A percentile compares a stretch with the other conserved stretches of the same genome.
Evolutionary conservation across 345 rosid species (phyloP).

Genomic region (Acer negundo): DNA sequence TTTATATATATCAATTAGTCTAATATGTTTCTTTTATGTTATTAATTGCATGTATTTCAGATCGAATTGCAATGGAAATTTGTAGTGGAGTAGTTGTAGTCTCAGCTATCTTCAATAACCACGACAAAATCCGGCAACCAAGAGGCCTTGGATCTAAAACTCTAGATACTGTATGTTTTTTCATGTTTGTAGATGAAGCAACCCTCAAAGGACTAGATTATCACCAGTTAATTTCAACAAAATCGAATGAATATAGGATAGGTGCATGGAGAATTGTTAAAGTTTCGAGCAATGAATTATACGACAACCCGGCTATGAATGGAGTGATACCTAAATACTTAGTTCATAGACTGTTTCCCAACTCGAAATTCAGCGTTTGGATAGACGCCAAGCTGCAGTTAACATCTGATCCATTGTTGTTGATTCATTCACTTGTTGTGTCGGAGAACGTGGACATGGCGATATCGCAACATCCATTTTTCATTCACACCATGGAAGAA

Average conservation of each 20-base stretch:
- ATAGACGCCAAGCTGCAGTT: conserved; percentile 86
- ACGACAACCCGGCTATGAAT: conserved; percentile 81
- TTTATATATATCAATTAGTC: background rate
- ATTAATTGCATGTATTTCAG: conserved; percentile 36
- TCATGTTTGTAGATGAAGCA: conserved; percentile 78
- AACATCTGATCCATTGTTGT: conserved; percentile 71
- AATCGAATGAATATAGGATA: conserved; percentile 29
- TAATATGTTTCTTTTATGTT: background rate
- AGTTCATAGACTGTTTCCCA: conserved; percentile 79
- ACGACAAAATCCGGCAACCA: conserved; percentile 91
- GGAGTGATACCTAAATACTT: conserved; percentile 86
- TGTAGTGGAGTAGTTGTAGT: conserved; percentile 73
- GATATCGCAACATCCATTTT: conserved; percentile 73
- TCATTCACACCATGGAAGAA: conserved; percentile 80
- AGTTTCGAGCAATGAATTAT: conserved; percentile 41
- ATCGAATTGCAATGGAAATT: conserved; percentile 71
- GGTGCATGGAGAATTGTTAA: conserved; percentile 77
- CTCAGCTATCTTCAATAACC: conserved; percentile 88
- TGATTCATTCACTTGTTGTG: conserved; percentile 70
- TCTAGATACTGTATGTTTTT: conserved; percentile 59
- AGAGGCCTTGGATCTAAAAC: conserved; percentile 76
- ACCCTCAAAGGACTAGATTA: conserved; percentile 51
- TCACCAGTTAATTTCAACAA: conserved; percentile 44
- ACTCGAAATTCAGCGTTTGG: conserved; percentile 86
- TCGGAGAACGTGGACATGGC: conserved; percentile 66